These are phyloP conservation scores for Neofusicoccum sp. DNA, from an alignment of 2,329 filamentous ascomycete genomes.

Conservation along the genomic window DNA sequence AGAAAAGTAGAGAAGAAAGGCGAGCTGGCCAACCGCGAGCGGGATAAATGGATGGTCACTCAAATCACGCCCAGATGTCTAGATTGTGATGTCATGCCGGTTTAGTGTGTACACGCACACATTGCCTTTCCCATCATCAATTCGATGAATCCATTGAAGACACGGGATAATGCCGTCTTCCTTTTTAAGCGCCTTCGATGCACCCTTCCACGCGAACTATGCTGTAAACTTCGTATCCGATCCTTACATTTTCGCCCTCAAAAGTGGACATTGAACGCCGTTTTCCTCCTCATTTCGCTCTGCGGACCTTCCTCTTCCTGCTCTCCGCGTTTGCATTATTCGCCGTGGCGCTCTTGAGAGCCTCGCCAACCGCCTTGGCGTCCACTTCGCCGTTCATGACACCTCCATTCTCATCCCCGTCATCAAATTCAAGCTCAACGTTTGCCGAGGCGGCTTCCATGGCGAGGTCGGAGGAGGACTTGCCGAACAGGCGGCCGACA, in stretches of 20 bases:
- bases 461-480: conserved; percentile 26
- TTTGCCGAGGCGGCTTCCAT: conserved; percentile 37
- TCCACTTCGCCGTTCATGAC: neutral
- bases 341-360: conserved; percentile 42
- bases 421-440: conserved; percentile 37
- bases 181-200: conserved; percentile 2
- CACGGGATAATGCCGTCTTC: neutral
- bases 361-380: conserved; percentile 27
- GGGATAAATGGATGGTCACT: no score
- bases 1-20: no score
- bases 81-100: no score
- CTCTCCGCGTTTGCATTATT: conserved; percentile 47
- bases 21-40: no score
- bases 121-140: neutral
- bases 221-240: neutral
- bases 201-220: neutral
- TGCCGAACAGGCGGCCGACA: conserved; percentile 43
- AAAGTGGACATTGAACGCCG: neutral
- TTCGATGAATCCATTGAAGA: neutral
- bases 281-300: neutral
- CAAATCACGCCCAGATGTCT: no score
- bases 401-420: neutral
- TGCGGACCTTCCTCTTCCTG: conserved; percentile 36
- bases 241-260: neutral
- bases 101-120: no score